Percentiles rank a stretch among this genome's conserved stretches.
These are phyloP conservation scores for Boletus vinaceobasis DNA, from an alignment of 768 basidiomycete genomes.

Conservation along the genomic window DNA sequence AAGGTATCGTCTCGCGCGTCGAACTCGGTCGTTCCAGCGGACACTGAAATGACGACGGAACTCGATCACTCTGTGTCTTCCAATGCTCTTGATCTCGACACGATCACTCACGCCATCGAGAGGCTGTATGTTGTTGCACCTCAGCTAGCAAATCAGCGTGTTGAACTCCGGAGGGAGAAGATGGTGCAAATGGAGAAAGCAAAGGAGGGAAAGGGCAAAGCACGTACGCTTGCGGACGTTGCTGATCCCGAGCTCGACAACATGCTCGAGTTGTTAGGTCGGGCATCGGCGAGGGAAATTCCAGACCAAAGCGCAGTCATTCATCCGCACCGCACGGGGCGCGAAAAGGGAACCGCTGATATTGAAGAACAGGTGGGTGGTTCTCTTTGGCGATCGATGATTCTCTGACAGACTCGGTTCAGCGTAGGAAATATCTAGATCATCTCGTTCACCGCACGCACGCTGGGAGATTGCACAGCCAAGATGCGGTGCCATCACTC, in stretches of 20 bases:
- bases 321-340: constrained; percentile 55
- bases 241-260: constrained; percentile 54
- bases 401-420: constrained; percentile 7
- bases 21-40: neutral
- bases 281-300: constrained; percentile 65
- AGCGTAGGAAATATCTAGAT: constrained; percentile 77
- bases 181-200: constrained; percentile 73
- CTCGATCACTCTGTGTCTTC: neutral
- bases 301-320: constrained; percentile 68
- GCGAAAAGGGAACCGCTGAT: constrained; percentile 50
- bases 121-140: constrained; percentile 82
- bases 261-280: constrained; percentile 69
- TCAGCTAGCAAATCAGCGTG: constrained; percentile 87
- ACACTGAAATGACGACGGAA: neutral
- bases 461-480: constrained; percentile 69
- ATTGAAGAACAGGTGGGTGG: constrained; percentile 60
- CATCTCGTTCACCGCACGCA: constrained; percentile 68
- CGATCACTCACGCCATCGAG: constrained; percentile 85
- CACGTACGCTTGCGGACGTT: constrained; percentile 36
- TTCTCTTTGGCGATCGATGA: constrained; percentile 1
- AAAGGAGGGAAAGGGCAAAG: constrained; percentile 49
- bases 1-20: constrained; percentile 13
- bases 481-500: constrained; percentile 61
- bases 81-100: constrained; percentile 76
- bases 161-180: constrained; percentile 77